Evolutionary conservation across 2,329 filamentous ascomycete genomes (phyloP).

Genomic region (Fusarium mangiferae): DNA sequence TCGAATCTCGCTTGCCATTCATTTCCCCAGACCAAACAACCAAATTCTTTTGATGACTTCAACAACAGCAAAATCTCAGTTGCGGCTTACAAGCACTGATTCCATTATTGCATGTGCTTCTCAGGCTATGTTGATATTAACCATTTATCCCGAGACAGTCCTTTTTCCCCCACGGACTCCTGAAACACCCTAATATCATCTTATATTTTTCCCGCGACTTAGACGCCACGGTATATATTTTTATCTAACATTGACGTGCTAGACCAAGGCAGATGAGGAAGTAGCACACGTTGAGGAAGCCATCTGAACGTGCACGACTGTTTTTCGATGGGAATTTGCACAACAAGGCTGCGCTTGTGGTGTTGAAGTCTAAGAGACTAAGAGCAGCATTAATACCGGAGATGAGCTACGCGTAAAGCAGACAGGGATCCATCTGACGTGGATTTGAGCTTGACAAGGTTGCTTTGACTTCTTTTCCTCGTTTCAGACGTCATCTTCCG

Average conservation of each 20-base stretch:
- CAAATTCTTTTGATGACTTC: not conserved
- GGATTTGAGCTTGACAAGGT: constrained; percentile 44
- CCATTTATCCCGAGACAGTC: constrained; percentile 27
- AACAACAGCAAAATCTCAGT: not conserved
- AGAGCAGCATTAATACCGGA: constrained; percentile 42
- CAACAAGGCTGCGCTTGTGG: not conserved
- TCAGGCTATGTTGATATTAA: not conserved
- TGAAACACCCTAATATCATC: constrained; percentile 42
- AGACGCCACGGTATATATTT: constrained; percentile 7
- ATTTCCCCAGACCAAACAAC: constrained; percentile 5
- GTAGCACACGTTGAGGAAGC: not conserved
- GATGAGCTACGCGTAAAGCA: constrained; percentile 40
- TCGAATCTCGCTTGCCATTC: constrained; percentile 28
- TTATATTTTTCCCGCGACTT: constrained; percentile 4
- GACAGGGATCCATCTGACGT: constrained; percentile 44
- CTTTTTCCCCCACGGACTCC: constrained; percentile 5
- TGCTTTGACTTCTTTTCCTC: constrained; percentile 20
- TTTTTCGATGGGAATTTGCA: not conserved
- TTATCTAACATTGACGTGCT: not conserved
- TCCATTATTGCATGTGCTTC: not conserved
- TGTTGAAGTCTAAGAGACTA: constrained; percentile 8
- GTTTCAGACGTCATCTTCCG: constrained; percentile 45
- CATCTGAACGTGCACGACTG: not conserved
- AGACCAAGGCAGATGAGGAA: not conserved
- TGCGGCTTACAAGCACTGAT: not conserved